Percentiles rank a stretch among this genome's conserved stretches.
Evolutionary conservation across 2,329 filamentous ascomycete genomes (phyloP).

Genomic region (Chalaropsis ovoidea): DNA sequence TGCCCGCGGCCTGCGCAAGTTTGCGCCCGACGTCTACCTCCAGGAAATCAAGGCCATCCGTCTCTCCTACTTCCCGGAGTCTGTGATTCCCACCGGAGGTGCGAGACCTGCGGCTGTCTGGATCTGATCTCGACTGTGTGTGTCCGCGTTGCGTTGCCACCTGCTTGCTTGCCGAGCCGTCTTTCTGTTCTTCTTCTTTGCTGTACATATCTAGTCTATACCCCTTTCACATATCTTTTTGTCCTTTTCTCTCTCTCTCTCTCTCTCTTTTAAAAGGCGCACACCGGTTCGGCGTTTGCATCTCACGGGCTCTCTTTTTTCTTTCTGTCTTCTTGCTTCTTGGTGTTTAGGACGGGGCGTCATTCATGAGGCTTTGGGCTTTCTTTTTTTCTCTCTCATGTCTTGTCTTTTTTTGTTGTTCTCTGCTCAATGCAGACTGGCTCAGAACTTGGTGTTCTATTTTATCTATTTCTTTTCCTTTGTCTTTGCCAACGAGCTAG

Average conservation of each 20-base stretch:
- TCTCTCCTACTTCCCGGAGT: slow-evolving; percentile 46
- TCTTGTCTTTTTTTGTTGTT: neutral
- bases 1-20: slow-evolving; percentile 59
- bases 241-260: too few relatives aligned
- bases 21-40: slow-evolving; percentile 74
- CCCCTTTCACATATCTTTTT: slow-evolving; percentile 15
- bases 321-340: neutral
- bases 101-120: slow-evolving; percentile 35
- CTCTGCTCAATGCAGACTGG: neutral
- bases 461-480: slow-evolving; percentile 9
- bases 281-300: neutral
- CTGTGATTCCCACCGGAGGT: slow-evolving; percentile 23
- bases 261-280: slow-evolving; percentile 2
- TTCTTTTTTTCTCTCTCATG: neutral
- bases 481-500: neutral
- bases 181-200: slow-evolving; percentile 11
- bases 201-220: slow-evolving; percentile 21
- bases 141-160: too few relatives aligned
- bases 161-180: neutral
- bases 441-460: neutral
- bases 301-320: neutral
- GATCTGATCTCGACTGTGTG: slow-evolving; percentile 35
- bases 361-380: neutral
- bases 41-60: slow-evolving; percentile 65
- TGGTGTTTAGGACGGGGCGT: neutral